These are phyloP conservation scores for Mycoemilia scoparia DNA, from an alignment of 192 early-diverging fungal genomes.

Conservation along the genomic window DNA sequence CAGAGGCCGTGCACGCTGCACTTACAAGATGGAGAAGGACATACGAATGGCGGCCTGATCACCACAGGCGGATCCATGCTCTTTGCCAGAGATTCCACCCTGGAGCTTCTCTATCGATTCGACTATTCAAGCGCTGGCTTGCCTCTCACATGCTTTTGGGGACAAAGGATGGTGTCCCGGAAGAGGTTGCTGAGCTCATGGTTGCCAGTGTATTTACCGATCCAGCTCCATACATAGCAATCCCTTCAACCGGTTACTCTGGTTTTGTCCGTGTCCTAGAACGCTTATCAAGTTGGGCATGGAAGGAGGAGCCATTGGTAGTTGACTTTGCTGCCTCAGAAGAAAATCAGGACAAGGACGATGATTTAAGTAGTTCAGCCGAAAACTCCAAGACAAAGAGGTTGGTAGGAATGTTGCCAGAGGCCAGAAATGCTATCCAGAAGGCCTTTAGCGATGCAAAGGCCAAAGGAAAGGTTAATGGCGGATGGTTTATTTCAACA, in stretches of 20 bases:
- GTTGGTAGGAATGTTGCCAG: slow-evolving; percentile 5
- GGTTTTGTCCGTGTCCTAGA: slow-evolving; percentile 65
- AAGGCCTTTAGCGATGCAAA: slow-evolving; percentile 35
- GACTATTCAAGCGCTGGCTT: slow-evolving; percentile 83
- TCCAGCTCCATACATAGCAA: slow-evolving; percentile 22
- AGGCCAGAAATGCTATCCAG: slow-evolving; percentile 5
- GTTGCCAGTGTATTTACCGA: slow-evolving; percentile 53
- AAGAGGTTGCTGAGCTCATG: slow-evolving; percentile 64
- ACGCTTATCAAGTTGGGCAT: slow-evolving; percentile 55
- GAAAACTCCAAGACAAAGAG: slow-evolving; percentile 8
- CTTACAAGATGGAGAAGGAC: slow-evolving; percentile 12
- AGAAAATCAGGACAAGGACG: slow-evolving; percentile 14
- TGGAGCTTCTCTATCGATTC: slow-evolving; percentile 57
- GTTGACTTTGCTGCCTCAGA: slow-evolving; percentile 59
- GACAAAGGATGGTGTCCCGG: slow-evolving; percentile 34
- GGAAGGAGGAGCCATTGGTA: slow-evolving; percentile 53
- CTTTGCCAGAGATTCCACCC: slow-evolving; percentile 52
- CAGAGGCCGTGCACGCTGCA: slow-evolving; percentile 22
- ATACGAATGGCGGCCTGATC: slow-evolving; percentile 11
- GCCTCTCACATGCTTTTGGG: slow-evolving; percentile 58
- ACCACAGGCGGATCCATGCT: slow-evolving; percentile 40
- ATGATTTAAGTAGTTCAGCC: not conserved
- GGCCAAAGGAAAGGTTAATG: slow-evolving; percentile 9
- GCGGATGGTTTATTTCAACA: slow-evolving; percentile 9
- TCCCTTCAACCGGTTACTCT: slow-evolving; percentile 41